Conservation (phyloP, 163 green algal species). For the Picocystis sp. region DNA sequence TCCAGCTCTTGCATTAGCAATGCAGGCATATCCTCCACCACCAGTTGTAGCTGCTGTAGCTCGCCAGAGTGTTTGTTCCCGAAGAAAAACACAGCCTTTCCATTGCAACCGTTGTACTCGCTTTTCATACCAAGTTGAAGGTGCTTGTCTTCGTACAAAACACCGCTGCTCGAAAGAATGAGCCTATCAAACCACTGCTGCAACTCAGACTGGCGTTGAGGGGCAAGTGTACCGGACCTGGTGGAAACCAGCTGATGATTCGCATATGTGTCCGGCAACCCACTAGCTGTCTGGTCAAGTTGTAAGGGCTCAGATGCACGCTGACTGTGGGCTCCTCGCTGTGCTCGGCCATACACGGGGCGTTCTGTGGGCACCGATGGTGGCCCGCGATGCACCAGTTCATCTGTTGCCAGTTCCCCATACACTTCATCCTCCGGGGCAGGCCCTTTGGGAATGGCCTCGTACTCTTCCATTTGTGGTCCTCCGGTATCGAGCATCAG, state of each 20-base stretch:
- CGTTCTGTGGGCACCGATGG: slow-evolving; percentile 1
- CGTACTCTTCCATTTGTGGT: too few relatives aligned
- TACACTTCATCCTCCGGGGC: too few relatives aligned
- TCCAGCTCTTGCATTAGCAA: slow-evolving; percentile 21
- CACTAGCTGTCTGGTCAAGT: slow-evolving; percentile 11
- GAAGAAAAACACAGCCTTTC: slow-evolving; percentile 60
- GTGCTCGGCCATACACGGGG: slow-evolving; percentile 5
- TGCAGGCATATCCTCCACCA: slow-evolving; percentile 13
- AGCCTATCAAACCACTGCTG: slow-evolving; percentile 51
- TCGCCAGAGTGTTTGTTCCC: slow-evolving; percentile 70
- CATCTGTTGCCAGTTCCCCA: too few relatives aligned
- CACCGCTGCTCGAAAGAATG: slow-evolving; percentile 32
- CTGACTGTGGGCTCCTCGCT: not conserved
- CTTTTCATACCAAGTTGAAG: slow-evolving; percentile 79
- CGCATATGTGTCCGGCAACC: not conserved
- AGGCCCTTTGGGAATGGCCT: too few relatives aligned
- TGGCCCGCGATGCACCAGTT: not conserved
- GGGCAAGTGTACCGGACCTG: not conserved
- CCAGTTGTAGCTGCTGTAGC: slow-evolving; percentile 28
- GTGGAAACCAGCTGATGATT: not conserved
- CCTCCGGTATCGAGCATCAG: too few relatives aligned
- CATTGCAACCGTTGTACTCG: slow-evolving; percentile 32
- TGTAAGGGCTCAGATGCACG: slow-evolving; percentile 9
- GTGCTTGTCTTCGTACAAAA: slow-evolving; percentile 88
- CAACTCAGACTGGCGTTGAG: slow-evolving; percentile 34